Evolutionary conservation across 768 basidiomycete species (phyloP).

Genomic region (Termitomyces sp.): DNA sequence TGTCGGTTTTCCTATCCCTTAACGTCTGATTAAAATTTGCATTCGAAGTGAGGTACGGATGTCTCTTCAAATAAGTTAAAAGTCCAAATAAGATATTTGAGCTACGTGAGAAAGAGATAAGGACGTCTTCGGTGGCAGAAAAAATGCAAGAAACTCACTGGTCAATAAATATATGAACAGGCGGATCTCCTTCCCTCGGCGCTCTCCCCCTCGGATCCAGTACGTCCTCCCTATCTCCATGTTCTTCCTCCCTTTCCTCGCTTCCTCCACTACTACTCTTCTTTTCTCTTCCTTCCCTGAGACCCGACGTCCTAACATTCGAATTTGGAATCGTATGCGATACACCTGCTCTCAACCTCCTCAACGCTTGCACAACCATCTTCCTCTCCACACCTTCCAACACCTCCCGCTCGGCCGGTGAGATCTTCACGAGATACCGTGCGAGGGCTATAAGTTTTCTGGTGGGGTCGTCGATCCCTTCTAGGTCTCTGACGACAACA

Average conservation of each 20-base stretch:
- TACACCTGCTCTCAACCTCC: neutral
- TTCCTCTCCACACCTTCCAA: constrained; percentile 10
- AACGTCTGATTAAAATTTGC: neutral
- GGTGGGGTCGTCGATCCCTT: neutral
- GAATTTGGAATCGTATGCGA: neutral
- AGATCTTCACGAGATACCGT: constrained; percentile 2
- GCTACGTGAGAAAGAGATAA: constrained; percentile 27
- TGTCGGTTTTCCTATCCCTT: neutral
- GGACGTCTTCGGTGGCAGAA: neutral
- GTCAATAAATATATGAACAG: constrained; percentile 50
- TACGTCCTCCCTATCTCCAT: constrained; percentile 16
- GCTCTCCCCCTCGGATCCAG: constrained; percentile 30
- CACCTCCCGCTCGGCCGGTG: constrained; percentile 5
- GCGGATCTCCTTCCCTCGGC: constrained; percentile 24
- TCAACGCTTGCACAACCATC: constrained; percentile 4
- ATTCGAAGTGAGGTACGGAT: constrained; percentile 21
- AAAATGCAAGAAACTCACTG: constrained; percentile 35
- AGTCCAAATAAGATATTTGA: constrained; percentile 88
- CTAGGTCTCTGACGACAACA: neutral
- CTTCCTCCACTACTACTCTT: neutral
- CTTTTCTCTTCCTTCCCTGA: neutral
- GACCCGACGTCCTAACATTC: neutral
- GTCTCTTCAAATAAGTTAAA: constrained; percentile 59
- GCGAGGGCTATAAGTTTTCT: constrained; percentile 4
- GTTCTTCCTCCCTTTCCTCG: neutral